phyloP scores from a whole-genome alignment of 2,329 filamentous ascomycete genomes.

The Ramularia collo-cygni region DNA sequence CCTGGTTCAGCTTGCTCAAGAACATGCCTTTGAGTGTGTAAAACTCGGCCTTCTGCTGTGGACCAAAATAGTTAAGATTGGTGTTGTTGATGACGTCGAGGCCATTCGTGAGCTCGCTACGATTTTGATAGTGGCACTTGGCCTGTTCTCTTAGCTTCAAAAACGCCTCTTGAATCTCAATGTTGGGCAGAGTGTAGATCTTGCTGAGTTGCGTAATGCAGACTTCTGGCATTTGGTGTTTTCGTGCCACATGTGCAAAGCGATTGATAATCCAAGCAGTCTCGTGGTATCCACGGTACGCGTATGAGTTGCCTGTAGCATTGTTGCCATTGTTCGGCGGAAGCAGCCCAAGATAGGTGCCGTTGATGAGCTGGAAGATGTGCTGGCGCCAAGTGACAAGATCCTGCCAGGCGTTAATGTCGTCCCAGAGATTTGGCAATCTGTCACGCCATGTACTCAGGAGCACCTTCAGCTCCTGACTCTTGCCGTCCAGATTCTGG shows the following conservation, averaged over 20 bases:
- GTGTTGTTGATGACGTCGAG: slow-evolving; percentile 99
- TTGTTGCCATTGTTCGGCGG: slow-evolving; percentile 69
- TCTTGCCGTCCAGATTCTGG: slow-evolving; percentile 84
- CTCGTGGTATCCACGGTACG: slow-evolving; percentile 95
- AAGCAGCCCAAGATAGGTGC: slow-evolving; percentile 79
- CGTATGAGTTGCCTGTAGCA: slow-evolving; percentile 83
- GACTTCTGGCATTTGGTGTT: slow-evolving; percentile 92
- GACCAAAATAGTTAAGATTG: slow-evolving; percentile 95
- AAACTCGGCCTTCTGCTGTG: slow-evolving; percentile 95
- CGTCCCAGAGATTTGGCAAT: slow-evolving; percentile 96
- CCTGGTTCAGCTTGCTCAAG: slow-evolving; percentile 84
- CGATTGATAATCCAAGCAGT: slow-evolving; percentile 99
- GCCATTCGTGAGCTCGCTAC: slow-evolving; percentile 81
- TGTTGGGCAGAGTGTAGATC: slow-evolving; percentile 98
- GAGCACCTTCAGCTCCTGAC: slow-evolving; percentile 87
- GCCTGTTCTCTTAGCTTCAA: slow-evolving; percentile 97
- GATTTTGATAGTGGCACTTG: slow-evolving; percentile 97
- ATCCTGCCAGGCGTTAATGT: slow-evolving; percentile 99
- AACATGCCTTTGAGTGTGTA: slow-evolving; percentile 99
- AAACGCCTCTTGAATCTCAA: slow-evolving; percentile 99
- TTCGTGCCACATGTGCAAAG: slow-evolving; percentile 94
- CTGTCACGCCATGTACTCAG: slow-evolving; percentile 93
- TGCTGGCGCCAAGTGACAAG: slow-evolving; percentile 99
- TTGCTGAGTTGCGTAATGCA: slow-evolving; percentile 95
- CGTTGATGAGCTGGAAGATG: slow-evolving; percentile 96